Base-by-base conservation (phyloP, 805 yeast genomes). In the Pichia manshurica region DNA sequence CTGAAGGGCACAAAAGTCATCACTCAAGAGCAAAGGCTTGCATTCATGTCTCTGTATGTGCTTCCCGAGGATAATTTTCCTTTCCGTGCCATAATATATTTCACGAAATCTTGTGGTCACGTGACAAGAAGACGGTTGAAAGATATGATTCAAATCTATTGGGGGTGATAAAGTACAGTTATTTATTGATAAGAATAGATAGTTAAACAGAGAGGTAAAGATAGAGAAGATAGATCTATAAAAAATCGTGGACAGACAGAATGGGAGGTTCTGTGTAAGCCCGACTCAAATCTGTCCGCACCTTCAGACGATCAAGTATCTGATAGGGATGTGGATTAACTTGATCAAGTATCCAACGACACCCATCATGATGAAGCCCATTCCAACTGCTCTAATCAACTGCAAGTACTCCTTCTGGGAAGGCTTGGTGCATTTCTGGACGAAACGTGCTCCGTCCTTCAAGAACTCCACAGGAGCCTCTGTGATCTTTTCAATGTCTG, bases 301-400 rank as follows among this genome's bases (percentile, higher is more conserved):
- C 29, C 20, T 47, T 75, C 75, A 89, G 58, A 89, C 96, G 71
- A 90, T 87, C 73, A 88, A 81, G 72, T 88, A 90, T 76, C 96
- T 85, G 73, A 90, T 88, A 65, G 97, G 97, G 62, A 90, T 90
- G 72, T 90, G 97, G 60, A 90, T 72, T 65, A 91, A 79, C 73
- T 91, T 91, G 71, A 93, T 93, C 62, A 83, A 86, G 72, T 89
- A 91, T 49, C 99, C 99, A 62, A 93, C 95, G 61, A 87, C 84
- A 64, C 99, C 99, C 90, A 91, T 93, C 80, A 91, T 91, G 59
- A 91, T 74, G 71, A 91, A 91, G 57, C 99, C 99, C 54, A 90
- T 77, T 61, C 98, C 98, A 45, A 91, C 98, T 45, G 97, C 97
- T 70, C 93, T 85, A 55, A 93, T 78, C 63, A 91, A 85, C 69